Evolutionary conservation across 2,329 filamentous ascomycete species (phyloP), one percentile per base, ranked within the genome.

Genomic region (Helotiales sp.): DNA sequence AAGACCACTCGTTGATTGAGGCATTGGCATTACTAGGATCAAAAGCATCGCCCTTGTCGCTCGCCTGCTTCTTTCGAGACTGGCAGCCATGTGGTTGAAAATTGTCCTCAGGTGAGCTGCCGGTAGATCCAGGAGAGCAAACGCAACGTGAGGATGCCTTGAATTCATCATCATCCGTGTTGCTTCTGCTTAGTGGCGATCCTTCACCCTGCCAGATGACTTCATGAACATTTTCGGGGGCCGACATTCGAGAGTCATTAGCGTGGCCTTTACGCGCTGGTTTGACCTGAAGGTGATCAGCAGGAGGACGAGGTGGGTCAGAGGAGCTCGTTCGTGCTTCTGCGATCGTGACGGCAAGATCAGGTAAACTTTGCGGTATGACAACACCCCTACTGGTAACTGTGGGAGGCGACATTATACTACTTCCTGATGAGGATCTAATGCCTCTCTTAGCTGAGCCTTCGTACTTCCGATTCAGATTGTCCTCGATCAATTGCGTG

Each of bases 1-100:
- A 56, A 4, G 63, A 63, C 65, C 65, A 67, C 38, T 65, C 54
- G 33, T 38, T 65, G 34, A 66, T 67, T 1, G 65, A 67, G 6
- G 53, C 57, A n/a, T 51, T 42, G 7, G 65, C 59, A 48, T 67
- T 62, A 19, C 36, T 57, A 9, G 62, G 60, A 54, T 66, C 65
- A 10, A 67, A 63, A 8, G 61, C 60, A 47, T 59, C 42, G 22
- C 59, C 58, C 19, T 52, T 60, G 10, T 62, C 54, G 27, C 13
- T 33, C 10, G 22, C 24, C 5, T 25, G 25, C 2, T 9, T 42
- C 22, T 3, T 36, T n/a, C 27, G 19, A 4, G 9, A 2, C 13
- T 51, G 31, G 25, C 30, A 25, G 22, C 50, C n/a, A 19, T 48
- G 27, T 10, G 4, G 13, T 24, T 34, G 12, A 12, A 22, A 22